These are phyloP conservation scores for Fusarium penzigii DNA, from an alignment of 2,329 filamentous ascomycete genomes.

Conservation along the genomic window DNA sequence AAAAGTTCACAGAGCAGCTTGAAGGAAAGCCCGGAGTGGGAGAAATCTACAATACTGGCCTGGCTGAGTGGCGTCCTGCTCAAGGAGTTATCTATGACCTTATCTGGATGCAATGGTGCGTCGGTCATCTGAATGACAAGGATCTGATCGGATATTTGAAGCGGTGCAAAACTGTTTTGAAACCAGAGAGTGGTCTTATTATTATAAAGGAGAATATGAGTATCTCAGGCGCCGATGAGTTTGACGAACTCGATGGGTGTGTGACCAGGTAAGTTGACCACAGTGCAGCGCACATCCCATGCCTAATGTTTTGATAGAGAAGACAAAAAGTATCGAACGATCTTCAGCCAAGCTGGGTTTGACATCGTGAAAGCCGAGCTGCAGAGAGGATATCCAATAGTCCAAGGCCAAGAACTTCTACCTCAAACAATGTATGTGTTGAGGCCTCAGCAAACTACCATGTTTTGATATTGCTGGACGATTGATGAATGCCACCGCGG, in stretches of 20 bases:
- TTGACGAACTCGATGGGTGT: slow-evolving; percentile 73
- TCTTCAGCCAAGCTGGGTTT: slow-evolving; percentile 71
- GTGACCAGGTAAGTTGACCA: slow-evolving; percentile 61
- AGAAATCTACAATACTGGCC: too few relatives aligned
- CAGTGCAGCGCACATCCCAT: not conserved
- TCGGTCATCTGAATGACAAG: slow-evolving; percentile 76
- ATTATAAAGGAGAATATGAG: slow-evolving; percentile 68
- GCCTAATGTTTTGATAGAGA: slow-evolving; percentile 20
- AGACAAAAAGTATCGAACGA: slow-evolving; percentile 66
- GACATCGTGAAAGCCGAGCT: slow-evolving; percentile 68
- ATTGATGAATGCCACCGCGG: too few relatives aligned
- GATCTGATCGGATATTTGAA: slow-evolving; percentile 69
- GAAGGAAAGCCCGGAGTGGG: too few relatives aligned
- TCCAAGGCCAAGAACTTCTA: slow-evolving; percentile 52
- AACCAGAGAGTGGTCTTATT: slow-evolving; percentile 31
- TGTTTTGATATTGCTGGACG: too few relatives aligned
- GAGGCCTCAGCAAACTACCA: slow-evolving; percentile 41
- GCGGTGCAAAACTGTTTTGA: slow-evolving; percentile 52
- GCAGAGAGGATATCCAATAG: slow-evolving; percentile 68
- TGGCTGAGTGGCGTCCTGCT: slow-evolving; percentile 29
- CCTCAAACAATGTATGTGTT: slow-evolving; percentile 79
- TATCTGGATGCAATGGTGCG: slow-evolving; percentile 90
- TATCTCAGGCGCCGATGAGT: slow-evolving; percentile 62
- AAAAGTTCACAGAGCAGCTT: too few relatives aligned
- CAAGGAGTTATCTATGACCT: slow-evolving; percentile 65